Percentiles rank a stretch among this genome's conserved stretches.
phyloP scores from a whole-genome alignment of 352 stramenopile species.

The Thraustochytrium striatum region DNA sequence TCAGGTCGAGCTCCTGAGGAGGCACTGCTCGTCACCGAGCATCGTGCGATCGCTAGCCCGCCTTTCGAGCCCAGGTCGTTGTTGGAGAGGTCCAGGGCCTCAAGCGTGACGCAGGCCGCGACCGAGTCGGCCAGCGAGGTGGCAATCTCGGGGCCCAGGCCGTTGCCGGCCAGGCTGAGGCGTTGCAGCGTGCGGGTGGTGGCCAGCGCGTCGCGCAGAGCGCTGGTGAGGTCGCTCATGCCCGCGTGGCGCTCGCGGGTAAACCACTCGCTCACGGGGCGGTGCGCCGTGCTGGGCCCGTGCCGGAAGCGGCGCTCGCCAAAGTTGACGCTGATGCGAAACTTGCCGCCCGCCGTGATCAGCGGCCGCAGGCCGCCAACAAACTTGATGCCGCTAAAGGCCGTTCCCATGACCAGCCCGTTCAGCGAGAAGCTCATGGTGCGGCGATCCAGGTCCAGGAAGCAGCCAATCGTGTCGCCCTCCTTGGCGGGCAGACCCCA shows the following conservation, averaged over 20 bases:
- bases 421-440: constrained; percentile 82
- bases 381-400: constrained; percentile 48
- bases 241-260: background rate
- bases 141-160: constrained; percentile 42
- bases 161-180: constrained; percentile 45
- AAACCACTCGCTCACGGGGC: background rate
- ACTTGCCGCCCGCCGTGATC: background rate
- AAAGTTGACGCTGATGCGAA: background rate
- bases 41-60: background rate
- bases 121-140: constrained; percentile 48
- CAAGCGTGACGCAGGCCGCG: constrained; percentile 43
- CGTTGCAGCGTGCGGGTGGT: constrained; percentile 46
- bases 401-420: constrained; percentile 62
- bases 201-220: constrained; percentile 44
- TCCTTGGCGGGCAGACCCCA: constrained; percentile 66
- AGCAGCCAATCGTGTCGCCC: constrained; percentile 82
- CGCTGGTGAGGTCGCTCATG: no score
- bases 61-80: constrained; percentile 49
- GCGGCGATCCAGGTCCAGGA: constrained; percentile 70
- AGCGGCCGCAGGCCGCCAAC: background rate
- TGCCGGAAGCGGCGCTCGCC: background rate
- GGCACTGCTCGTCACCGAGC: background rate
- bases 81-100: constrained; percentile 47
- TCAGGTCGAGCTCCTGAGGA: background rate
- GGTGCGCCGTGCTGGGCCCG: background rate